Percentiles rank a stretch among this genome's conserved stretches.
These are phyloP conservation scores for Canavalia ensiformis DNA, from an alignment of 306 rosid genomes.

Conservation along the genomic window DNA sequence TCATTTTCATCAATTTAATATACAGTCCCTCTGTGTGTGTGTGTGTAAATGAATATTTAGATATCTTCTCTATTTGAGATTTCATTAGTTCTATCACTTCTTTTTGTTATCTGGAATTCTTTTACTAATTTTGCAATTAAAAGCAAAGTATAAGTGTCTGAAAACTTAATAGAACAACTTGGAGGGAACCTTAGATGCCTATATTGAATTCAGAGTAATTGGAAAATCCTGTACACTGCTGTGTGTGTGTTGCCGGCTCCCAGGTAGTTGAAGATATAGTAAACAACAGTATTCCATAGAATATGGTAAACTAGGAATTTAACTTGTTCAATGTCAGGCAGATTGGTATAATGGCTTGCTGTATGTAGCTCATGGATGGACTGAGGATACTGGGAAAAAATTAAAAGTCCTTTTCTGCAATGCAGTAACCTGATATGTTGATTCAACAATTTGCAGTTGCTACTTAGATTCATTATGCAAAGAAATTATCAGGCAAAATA, in stretches of 20 bases:
- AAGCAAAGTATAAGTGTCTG: constrained; percentile 15
- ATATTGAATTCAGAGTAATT: background rate
- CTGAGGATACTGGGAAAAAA: background rate
- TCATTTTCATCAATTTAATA: constrained; percentile 1
- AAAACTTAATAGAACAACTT: constrained; percentile 12
- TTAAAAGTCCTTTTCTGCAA: background rate
- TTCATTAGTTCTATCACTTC: constrained; percentile 10
- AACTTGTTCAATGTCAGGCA: background rate
- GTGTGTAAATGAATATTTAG: background rate
- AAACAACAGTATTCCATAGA: constrained; percentile 1
- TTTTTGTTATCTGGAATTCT: constrained; percentile 1
- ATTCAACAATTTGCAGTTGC: background rate
- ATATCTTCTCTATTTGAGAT: constrained; percentile 30
- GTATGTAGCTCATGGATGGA: background rate
- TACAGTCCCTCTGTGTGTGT: background rate
- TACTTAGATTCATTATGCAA: background rate
- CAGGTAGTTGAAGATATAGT: background rate
- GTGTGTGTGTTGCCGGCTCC: background rate
- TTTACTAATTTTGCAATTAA: constrained; percentile 17
- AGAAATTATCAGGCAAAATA: background rate
- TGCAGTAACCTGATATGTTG: background rate
- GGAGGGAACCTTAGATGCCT: background rate
- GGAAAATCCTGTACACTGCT: background rate
- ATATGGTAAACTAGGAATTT: constrained; percentile 18
- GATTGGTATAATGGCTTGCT: background rate